phyloP scores from a whole-genome alignment of 352 stramenopile genomes.

The Elongisporangium undulatum region DNA sequence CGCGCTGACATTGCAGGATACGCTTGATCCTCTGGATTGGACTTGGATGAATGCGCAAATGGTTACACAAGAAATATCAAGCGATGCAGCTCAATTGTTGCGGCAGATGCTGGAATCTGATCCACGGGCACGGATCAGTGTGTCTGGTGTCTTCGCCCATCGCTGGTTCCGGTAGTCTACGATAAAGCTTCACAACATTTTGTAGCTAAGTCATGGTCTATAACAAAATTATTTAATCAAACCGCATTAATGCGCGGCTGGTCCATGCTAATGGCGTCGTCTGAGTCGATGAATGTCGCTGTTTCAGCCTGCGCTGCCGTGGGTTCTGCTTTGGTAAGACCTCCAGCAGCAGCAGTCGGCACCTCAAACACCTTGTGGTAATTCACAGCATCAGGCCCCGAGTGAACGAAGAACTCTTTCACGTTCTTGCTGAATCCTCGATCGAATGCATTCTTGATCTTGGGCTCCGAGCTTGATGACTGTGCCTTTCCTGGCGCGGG shows the following conservation, averaged over 20 bases:
- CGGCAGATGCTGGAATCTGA: conserved; percentile 31
- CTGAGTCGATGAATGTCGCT: background rate
- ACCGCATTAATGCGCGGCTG: background rate
- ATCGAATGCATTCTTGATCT: conserved; percentile 41
- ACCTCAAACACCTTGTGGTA: conserved; percentile 37
- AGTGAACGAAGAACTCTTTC: conserved; percentile 42
- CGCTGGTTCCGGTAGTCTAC: conserved; percentile 10
- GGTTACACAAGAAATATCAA: conserved; percentile 17
- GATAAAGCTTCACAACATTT: background rate
- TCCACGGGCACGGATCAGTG: conserved; percentile 24
- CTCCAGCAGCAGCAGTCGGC: conserved; percentile 3
- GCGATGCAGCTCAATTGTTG: conserved; percentile 27
- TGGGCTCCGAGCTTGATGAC: background rate
- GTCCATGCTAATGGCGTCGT: background rate
- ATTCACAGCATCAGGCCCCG: conserved; percentile 23
- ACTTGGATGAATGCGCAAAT: conserved; percentile 35
- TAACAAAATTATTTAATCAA: conserved; percentile 1
- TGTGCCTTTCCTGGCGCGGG: conserved; percentile 2
- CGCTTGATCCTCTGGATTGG: conserved; percentile 33
- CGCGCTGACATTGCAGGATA: conserved; percentile 34
- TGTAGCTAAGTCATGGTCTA: conserved; percentile 3
- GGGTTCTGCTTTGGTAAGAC: conserved; percentile 5
- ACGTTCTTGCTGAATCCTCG: conserved; percentile 34
- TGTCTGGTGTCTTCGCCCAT: conserved; percentile 25
- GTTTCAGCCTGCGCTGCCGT: background rate